These are phyloP conservation scores for Stemphylium lycopersici DNA, from an alignment of 2,329 filamentous ascomycete genomes.

Conservation along the genomic window DNA sequence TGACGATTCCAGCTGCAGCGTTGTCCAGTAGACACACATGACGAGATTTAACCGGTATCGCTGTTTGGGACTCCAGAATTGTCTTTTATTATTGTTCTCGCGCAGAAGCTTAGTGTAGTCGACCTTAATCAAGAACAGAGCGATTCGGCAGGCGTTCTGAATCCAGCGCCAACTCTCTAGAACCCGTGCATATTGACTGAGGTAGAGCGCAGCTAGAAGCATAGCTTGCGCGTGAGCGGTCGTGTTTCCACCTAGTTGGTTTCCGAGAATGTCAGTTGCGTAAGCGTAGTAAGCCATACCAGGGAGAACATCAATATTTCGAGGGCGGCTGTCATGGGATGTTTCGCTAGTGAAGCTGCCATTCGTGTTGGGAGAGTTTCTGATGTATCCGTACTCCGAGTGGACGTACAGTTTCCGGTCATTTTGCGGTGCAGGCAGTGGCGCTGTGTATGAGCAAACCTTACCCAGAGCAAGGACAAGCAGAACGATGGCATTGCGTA, in stretches of 20 bases:
- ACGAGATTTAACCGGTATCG: conserved; percentile 49
- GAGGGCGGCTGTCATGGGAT: conserved; percentile 38
- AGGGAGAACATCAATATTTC: conserved; percentile 84
- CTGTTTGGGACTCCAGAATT: conserved; percentile 28
- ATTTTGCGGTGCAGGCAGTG: conserved; percentile 63
- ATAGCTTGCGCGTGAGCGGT: conserved; percentile 84
- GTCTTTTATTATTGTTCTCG: conserved; percentile 23
- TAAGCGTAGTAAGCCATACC: conserved; percentile 89
- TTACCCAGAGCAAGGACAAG: conserved; percentile 85
- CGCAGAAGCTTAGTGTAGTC: conserved; percentile 42
- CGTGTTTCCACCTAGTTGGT: conserved; percentile 77
- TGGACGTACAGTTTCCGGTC: too few species aligned
- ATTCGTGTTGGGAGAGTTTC: conserved; percentile 47
- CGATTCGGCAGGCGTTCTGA: conserved; percentile 63
- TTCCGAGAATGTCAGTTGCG: conserved; percentile 84
- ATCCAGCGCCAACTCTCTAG: conserved; percentile 83
- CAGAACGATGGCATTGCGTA: conserved; percentile 76
- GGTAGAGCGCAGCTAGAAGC: conserved; percentile 85
- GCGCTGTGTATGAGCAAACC: conserved; percentile 66
- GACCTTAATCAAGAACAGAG: conserved; percentile 76
- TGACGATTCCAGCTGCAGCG: conserved; percentile 87
- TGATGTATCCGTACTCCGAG: conserved; percentile 35
- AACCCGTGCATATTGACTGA: conserved; percentile 84
- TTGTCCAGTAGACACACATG: conserved; percentile 85
- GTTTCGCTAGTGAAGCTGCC: conserved; percentile 42